Evolutionary conservation across 2,329 filamentous ascomycete genomes (phyloP), one percentile per base, ranked within the genome.

Genomic region (Trichoderma aggressivum): DNA sequence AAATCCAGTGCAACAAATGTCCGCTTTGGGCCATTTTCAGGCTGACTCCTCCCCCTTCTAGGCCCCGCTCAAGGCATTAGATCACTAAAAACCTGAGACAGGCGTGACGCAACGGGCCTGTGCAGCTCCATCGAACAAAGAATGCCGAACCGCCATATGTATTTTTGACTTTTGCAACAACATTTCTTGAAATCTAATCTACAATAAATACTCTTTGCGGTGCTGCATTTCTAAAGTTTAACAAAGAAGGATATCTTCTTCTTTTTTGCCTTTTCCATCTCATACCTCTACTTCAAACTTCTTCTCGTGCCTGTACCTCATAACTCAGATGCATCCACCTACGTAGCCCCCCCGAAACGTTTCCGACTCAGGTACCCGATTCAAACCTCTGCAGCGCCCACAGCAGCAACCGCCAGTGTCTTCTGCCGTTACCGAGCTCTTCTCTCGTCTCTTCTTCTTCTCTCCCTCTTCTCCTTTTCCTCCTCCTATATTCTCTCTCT

Each of bases 31-130:
- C 10, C n/a, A 50, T 21, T 24, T 53, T 53, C 24, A 53, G 47
- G 43, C 43, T 11, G 43, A 43, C 16, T n/a, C 36, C 18, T 18
- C n/a, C 47, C 47, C 47, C 43, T 50, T 50, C 47, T 21, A 50
- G n/a, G 47, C 16, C 21, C 47, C 47, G 24, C 47, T 30, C 21
- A 24, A 14, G 18, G 30, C 5, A 47, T n/a, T n/a, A n/a, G n/a
- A n/a, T 34, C 63, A 39, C 63, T 43, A 43, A 56, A 56, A 58
- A 58, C 62, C 47, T 64, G 63, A 66, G 63, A 66, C 63, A 43
- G 63, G 50, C 21, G 63, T 58, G 63, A 66, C 50, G 50, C 63
- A 65, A 36, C 18, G 16, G 43, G 59, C 11, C 59, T 47, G 53
- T n/a, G 59, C 61, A 64, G 43, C 47, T 50, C 30, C 60, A 64